phyloP scores from a whole-genome alignment of 129 eudicot species.

The Glebionis coronaria region DNA sequence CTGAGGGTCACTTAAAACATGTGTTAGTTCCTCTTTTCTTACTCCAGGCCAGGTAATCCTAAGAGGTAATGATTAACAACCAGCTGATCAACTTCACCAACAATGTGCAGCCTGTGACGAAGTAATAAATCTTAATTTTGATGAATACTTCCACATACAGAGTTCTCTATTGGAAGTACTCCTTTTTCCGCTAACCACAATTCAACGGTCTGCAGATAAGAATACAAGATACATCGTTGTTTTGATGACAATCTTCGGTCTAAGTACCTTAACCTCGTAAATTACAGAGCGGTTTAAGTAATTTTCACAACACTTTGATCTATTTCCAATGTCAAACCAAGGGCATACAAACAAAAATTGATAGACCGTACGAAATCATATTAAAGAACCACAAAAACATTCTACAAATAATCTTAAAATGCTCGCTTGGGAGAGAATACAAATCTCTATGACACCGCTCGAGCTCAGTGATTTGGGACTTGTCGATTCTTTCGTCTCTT shows the following conservation, averaged over 20 bases:
- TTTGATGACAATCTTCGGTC: background rate
- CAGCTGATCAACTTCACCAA: background rate
- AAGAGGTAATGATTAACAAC: background rate
- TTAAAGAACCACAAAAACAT: background rate
- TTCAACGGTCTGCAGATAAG: background rate
- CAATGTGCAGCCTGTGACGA: slow-evolving; percentile 8
- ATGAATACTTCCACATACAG: background rate
- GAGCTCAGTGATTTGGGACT: slow-evolving; percentile 1
- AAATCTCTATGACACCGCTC: background rate
- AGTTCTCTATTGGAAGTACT: background rate
- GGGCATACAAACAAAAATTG: no score
- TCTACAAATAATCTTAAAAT: background rate
- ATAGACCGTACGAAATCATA: background rate
- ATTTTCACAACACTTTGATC: no score
- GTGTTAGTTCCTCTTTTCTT: background rate
- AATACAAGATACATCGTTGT: background rate
- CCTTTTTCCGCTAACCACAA: slow-evolving; percentile 14
- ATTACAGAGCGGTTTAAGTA: background rate
- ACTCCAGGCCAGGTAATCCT: slow-evolving; percentile 7
- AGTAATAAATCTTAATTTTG: background rate
- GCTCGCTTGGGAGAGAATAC: slow-evolving; percentile 6
- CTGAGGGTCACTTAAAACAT: slow-evolving; percentile 1
- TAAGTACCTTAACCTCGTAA: background rate
- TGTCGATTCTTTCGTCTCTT: background rate
- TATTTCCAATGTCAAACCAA: no score